phyloP scores from a whole-genome alignment of 331 rosid genomes.

The Erythrophleum ivorense region DNA sequence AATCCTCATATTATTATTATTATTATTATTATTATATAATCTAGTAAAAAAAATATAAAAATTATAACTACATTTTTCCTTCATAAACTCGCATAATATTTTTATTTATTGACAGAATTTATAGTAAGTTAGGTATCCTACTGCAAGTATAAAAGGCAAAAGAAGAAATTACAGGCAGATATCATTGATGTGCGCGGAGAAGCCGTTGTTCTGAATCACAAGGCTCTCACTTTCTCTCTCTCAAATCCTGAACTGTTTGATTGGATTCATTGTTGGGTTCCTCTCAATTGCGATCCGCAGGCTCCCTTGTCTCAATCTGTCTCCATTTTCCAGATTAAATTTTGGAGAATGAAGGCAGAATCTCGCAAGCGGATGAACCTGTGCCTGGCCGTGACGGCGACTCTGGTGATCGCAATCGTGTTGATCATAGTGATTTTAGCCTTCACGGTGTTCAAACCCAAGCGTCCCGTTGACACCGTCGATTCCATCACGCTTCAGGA shows the following conservation, averaged over 20 bases:
- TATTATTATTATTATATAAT: too few relatives aligned
- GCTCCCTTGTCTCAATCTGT: not conserved
- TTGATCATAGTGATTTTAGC: slow-evolving; percentile 46
- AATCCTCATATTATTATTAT: too few relatives aligned
- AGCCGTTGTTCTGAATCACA: slow-evolving; percentile 4
- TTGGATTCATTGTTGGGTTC: not conserved
- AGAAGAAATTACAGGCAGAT: not conserved
- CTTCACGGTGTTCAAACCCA: slow-evolving; percentile 62
- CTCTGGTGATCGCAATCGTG: slow-evolving; percentile 16
- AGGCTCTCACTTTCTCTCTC: not conserved
- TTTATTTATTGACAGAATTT: too few relatives aligned
- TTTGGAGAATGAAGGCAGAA: slow-evolving; percentile 27
- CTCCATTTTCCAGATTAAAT: not conserved
- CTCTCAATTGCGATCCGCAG: not conserved
- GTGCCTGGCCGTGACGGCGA: slow-evolving; percentile 14
- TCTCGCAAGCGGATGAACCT: not conserved
- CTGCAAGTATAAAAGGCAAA: not conserved
- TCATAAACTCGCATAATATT: too few relatives aligned
- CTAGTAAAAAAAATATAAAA: too few relatives aligned
- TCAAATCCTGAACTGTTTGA: not conserved
- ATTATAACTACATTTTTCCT: too few relatives aligned
- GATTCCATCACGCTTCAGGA: slow-evolving; percentile 44
- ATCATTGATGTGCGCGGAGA: not conserved
- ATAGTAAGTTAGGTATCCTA: not conserved
- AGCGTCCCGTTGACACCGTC: slow-evolving; percentile 31